Base-by-base conservation (phyloP, 306 rosid species). In the Malus fusca region DNA sequence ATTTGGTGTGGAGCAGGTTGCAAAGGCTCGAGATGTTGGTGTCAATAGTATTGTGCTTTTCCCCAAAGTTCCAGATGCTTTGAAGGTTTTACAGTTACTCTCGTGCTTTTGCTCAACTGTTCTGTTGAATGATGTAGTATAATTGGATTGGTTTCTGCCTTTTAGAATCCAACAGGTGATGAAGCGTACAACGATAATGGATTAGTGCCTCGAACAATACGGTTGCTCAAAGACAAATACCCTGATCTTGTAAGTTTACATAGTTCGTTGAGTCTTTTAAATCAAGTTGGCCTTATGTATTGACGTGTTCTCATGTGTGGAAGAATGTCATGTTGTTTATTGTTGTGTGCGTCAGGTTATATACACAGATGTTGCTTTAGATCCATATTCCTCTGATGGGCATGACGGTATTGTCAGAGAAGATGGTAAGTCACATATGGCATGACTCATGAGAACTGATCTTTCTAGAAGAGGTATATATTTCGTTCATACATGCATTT, bases 371-470 rank as follows among this genome's bases (percentile, higher is more conserved):
- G 97, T 95, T 84, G 99, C 99, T 31, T 86, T 95, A 74, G 97
- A 95, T 88, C 99, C 99, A 14, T 95, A 95, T 85, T 90, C 97
- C 1, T 92, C 97, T 5, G 99, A 95, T 78, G 99, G 97, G 68
- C 99, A 95, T 81, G 99, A 92, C 53, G 98, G 97, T 76, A 92
- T 95, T 19, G 99, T 95, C 43, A 84, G 97, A 86, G 97, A 95
- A 83, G 99, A 95, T 82, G 99, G 97, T 92, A 82, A 79, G 88
- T 26, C 44, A 62, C 37, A 53, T 68, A 53, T 63, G 71, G 84
- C 76, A 56, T 15, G 53, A 48, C 21, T 15, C 8, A 48, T 68
- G 60, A 70, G 17, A 63, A 72, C 22, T 55, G 48, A 63, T 71
- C 60, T 68, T 77, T 46, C 76, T 75, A 43, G 37, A 61, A 75